phyloP scores from a whole-genome alignment of 2,329 filamentous ascomycete species.

The Pyrenophora teres region DNA sequence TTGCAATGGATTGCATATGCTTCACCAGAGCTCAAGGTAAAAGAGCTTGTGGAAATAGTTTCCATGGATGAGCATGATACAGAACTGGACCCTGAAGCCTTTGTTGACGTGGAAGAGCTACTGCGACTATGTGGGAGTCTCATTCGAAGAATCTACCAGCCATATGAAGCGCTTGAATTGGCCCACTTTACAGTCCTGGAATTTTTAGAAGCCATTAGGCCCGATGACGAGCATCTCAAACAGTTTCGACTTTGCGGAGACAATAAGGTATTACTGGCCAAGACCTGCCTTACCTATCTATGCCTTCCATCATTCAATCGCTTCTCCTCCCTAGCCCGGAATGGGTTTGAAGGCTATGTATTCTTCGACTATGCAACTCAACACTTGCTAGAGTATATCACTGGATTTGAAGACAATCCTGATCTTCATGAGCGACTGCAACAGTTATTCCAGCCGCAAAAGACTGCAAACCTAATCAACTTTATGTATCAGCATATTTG shows the following conservation, averaged over 20 bases:
- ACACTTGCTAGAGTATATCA: too few species aligned
- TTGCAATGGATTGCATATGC: constrained; percentile 9
- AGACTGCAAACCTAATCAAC: too few species aligned
- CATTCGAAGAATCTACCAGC: constrained; percentile 3
- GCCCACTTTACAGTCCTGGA: constrained; percentile 19
- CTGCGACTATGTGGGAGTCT: constrained; percentile 12
- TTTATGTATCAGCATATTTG: too few species aligned
- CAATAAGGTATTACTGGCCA: background rate
- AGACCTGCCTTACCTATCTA: constrained; percentile 1
- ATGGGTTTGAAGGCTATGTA: too few species aligned
- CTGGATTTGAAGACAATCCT: too few species aligned
- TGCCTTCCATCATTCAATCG: background rate
- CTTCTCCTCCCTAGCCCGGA: too few species aligned
- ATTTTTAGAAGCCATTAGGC: background rate
- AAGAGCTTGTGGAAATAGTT: constrained; percentile 9
- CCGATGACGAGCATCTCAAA: background rate
- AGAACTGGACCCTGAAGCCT: constrained; percentile 5
- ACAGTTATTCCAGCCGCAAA: too few species aligned
- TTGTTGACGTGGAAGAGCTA: constrained; percentile 11
- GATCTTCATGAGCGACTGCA: too few species aligned
- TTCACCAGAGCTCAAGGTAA: background rate
- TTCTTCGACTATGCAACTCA: too few species aligned
- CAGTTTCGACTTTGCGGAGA: background rate
- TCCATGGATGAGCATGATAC: constrained; percentile 9
- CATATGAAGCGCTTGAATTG: background rate